Percentiles rank a stretch among this genome's conserved stretches.
phyloP scores from a whole-genome alignment of 352 stramenopile genomes.

The Stramenopiles sp. region DNA sequence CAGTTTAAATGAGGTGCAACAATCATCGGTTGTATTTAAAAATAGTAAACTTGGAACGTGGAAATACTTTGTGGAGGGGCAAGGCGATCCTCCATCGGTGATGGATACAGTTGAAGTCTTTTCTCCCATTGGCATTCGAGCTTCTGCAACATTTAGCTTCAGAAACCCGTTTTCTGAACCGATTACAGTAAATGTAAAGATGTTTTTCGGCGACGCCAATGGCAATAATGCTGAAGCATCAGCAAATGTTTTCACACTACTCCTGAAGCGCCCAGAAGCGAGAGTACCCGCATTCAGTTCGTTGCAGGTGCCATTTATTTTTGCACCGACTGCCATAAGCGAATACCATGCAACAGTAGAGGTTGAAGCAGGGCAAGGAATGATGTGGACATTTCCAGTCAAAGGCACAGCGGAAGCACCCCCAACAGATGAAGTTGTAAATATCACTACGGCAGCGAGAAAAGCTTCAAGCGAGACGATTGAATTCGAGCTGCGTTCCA shows the following conservation, averaged over 20 bases:
- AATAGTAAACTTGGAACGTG: slow-evolving; percentile 56
- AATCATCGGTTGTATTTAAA: slow-evolving; percentile 41
- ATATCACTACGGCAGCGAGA: slow-evolving; percentile 18
- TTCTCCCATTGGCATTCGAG: background rate
- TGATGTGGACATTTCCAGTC: slow-evolving; percentile 35
- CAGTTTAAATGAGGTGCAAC: slow-evolving; percentile 53
- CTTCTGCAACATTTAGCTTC: slow-evolving; percentile 55
- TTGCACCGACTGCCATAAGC: slow-evolving; percentile 39
- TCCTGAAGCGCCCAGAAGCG: slow-evolving; percentile 48
- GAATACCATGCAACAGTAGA: slow-evolving; percentile 26
- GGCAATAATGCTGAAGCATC: no score
- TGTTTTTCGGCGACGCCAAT: slow-evolving; percentile 29
- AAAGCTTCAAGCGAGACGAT: slow-evolving; percentile 14
- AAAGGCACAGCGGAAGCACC: slow-evolving; percentile 31
- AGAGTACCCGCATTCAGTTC: slow-evolving; percentile 51
- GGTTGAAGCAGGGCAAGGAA: slow-evolving; percentile 20
- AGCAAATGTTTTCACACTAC: slow-evolving; percentile 39
- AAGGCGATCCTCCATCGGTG: slow-evolving; percentile 51
- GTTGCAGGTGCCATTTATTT: slow-evolving; percentile 68
- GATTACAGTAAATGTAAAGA: slow-evolving; percentile 49
- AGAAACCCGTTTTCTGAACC: slow-evolving; percentile 66
- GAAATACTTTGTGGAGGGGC: slow-evolving; percentile 52
- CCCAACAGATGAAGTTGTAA: slow-evolving; percentile 15
- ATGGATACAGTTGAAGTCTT: slow-evolving; percentile 48
- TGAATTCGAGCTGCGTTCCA: slow-evolving; percentile 12